phyloP scores from a whole-genome alignment of 2,329 filamentous ascomycete genomes.

The Fusarium pininemorale region DNA sequence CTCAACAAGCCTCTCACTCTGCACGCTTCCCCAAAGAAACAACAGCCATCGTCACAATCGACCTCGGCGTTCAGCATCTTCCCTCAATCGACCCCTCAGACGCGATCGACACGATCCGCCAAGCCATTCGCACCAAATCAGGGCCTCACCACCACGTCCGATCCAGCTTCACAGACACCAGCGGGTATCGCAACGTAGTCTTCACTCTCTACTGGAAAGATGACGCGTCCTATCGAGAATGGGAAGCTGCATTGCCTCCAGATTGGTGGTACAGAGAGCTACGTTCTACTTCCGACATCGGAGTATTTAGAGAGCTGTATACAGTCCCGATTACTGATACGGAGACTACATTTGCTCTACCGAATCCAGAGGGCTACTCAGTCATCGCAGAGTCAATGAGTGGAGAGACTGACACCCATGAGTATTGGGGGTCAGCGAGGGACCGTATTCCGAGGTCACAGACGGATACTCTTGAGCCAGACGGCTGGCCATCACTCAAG shows the following conservation, averaged over 20 bases:
- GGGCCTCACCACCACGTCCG: no score
- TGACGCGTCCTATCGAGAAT: background rate
- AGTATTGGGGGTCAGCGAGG: accelerated
- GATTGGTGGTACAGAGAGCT: background rate
- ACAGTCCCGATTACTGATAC: background rate
- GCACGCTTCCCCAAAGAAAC: no score
- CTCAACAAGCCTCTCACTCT: no score
- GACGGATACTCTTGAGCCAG: background rate
- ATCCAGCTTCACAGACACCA: no score
- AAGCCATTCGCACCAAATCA: no score
- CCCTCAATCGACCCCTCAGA: no score
- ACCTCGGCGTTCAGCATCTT: no score
- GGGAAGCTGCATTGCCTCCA: background rate
- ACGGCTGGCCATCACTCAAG: background rate
- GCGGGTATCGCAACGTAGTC: no score
- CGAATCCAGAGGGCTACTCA: background rate
- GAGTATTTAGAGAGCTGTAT: background rate
- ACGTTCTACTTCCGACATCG: background rate
- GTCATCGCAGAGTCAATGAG: background rate
- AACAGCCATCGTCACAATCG: no score
- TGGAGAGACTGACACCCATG: background rate
- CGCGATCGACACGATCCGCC: no score
- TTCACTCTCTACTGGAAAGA: no score
- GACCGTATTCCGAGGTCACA: background rate
- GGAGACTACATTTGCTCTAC: background rate